These are phyloP conservation scores for Alternaria sp. DNA, from an alignment of 2,329 filamentous ascomycete genomes.

Conservation along the genomic window DNA sequence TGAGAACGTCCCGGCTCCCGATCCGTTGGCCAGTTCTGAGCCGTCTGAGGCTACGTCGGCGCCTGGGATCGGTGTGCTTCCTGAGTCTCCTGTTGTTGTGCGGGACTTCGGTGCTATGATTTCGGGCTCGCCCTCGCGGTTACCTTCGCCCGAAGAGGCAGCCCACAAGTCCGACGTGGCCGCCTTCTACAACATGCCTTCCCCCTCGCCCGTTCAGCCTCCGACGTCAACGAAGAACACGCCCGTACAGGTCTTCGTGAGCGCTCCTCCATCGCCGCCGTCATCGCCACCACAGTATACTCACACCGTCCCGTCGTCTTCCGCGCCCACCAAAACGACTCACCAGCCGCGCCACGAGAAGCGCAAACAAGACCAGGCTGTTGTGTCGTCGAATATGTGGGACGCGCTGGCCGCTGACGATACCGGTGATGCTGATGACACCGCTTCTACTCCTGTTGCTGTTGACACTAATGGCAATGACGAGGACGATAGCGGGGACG, in stretches of 20 bases:
- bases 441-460: neutral
- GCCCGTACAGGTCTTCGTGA: fast-evolving
- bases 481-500: too few relatives aligned
- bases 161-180: neutral
- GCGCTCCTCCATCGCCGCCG: neutral
- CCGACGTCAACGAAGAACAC: neutral
- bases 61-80: neutral
- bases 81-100: neutral
- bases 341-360: neutral
- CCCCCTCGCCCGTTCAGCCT: neutral
- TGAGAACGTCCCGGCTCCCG: neutral
- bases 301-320: neutral
- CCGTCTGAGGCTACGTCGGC: neutral
- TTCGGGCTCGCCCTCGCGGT: neutral
- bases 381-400: neutral
- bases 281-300: neutral
- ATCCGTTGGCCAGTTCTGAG: neutral
- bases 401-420: neutral
- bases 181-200: neutral
- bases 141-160: neutral
- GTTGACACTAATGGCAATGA: too few relatives aligned
- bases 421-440: neutral
- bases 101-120: neutral
- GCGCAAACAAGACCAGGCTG: neutral
- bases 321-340: neutral